Evolutionary conservation across 306 rosid species (phyloP).

Genomic region (Echinosophora koreensis): DNA sequence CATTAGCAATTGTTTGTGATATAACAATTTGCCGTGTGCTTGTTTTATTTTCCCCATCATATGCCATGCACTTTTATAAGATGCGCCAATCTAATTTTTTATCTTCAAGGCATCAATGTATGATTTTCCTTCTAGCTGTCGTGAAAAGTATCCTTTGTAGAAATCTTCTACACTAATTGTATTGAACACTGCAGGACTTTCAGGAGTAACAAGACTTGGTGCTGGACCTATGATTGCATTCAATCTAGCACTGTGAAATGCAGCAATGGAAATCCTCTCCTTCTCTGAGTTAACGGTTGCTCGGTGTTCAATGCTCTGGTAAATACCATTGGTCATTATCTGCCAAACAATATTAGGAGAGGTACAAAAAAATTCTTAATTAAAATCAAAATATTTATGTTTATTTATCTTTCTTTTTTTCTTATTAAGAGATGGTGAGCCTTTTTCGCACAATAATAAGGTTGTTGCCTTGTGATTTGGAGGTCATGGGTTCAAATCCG

Average conservation of each 20-base stretch:
- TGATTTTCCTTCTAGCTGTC: constrained; percentile 18
- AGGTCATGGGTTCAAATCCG: no score
- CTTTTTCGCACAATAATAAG: no score
- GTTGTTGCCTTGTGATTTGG: no score
- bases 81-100: not conserved
- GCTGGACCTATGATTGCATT: constrained; percentile 24
- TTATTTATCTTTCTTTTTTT: not conserved
- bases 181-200: constrained; percentile 31
- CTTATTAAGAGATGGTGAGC: not conserved
- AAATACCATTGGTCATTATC: constrained; percentile 47
- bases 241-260: constrained; percentile 12
- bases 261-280: constrained; percentile 15
- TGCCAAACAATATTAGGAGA: not conserved
- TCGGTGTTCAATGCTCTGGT: constrained; percentile 43
- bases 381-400: not conserved
- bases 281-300: constrained; percentile 15
- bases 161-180: constrained; percentile 33
- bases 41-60: not conserved
- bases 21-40: not conserved
- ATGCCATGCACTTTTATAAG: not conserved
- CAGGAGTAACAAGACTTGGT: constrained; percentile 28
- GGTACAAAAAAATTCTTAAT: not conserved
- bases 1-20: not conserved
- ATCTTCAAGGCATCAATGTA: constrained; percentile 15
- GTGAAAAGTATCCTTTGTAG: constrained; percentile 19